These are phyloP conservation scores for Fraxinus americana DNA, from an alignment of 257 asterid genomes.

Conservation along the genomic window DNA sequence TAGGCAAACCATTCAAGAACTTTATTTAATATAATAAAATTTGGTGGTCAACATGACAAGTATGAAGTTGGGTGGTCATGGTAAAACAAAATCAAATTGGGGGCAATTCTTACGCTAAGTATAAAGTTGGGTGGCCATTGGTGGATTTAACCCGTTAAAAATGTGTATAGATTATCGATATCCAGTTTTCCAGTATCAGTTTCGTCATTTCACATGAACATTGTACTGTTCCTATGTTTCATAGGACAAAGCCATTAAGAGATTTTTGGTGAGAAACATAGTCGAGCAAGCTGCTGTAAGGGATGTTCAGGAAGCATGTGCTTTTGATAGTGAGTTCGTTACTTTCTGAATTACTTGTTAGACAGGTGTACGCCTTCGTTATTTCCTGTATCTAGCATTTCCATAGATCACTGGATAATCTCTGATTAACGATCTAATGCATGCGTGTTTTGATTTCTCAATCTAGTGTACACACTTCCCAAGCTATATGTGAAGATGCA, in stretches of 20 bases:
- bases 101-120: too few species aligned
- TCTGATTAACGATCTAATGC: not conserved
- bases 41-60: too few species aligned
- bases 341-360: not conserved
- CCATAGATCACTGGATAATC: not conserved
- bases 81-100: too few species aligned
- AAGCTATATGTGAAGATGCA: slow-evolving; percentile 85
- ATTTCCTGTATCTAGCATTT: not conserved
- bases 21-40: too few species aligned
- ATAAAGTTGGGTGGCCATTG: too few species aligned
- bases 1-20: too few species aligned
- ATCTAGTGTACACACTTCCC: slow-evolving; percentile 62
- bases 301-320: slow-evolving; percentile 76
- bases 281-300: slow-evolving; percentile 77
- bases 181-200: not conserved
- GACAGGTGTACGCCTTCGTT: not conserved
- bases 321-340: slow-evolving; percentile 45
- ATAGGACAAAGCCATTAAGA: slow-evolving; percentile 71
- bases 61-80: too few species aligned
- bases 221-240: not conserved
- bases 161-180: not conserved
- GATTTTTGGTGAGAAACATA: slow-evolving; percentile 65
- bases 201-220: not conserved
- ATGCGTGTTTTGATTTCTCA: not conserved
- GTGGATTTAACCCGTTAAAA: too few species aligned